phyloP scores from a whole-genome alignment of 2,329 filamentous ascomycete species.

The Penicillium aurantiogriseum region DNA sequence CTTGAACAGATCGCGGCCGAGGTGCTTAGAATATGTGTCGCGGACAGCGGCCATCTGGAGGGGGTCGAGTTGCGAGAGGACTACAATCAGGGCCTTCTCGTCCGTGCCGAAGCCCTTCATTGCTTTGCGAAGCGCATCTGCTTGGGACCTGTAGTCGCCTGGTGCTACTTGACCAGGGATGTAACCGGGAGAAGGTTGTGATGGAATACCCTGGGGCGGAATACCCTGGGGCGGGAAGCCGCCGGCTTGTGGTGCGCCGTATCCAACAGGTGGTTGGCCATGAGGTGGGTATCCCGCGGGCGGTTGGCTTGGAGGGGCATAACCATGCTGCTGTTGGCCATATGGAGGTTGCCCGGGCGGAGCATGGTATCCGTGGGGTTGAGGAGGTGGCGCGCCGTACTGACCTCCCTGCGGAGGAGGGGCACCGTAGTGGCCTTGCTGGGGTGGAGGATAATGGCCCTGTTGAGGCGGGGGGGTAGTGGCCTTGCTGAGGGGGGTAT shows the following conservation, averaged over 20 bases:
- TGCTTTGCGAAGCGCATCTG: conserved; percentile 69
- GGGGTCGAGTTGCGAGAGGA: conserved; percentile 71
- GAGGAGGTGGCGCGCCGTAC: conserved; percentile 29
- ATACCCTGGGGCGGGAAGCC: conserved; percentile 32
- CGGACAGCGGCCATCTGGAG: conserved; percentile 71
- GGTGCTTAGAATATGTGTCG: conserved; percentile 64
- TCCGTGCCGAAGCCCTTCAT: conserved; percentile 96
- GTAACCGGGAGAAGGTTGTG: conserved; percentile 72
- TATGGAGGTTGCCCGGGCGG: conserved; percentile 37
- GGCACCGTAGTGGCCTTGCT: conserved; percentile 14
- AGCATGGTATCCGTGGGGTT: conserved; percentile 19
- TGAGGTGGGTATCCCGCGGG: conserved; percentile 40
- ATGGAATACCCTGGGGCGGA: conserved; percentile 52
- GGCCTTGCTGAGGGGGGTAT: conserved; percentile 16
- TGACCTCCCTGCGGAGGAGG: conserved; percentile 12
- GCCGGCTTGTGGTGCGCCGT: conserved; percentile 29
- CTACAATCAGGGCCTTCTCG: conserved; percentile 70
- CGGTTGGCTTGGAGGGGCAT: conserved; percentile 23
- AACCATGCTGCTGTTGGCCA: conserved; percentile 26
- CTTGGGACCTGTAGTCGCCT: conserved; percentile 65
- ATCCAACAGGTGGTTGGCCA: conserved; percentile 20
- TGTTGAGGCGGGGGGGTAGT: conserved; percentile 15
- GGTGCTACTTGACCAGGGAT: conserved; percentile 66
- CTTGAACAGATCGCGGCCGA: conserved; percentile 65
- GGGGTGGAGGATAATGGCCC: conserved; percentile 37